Evolutionary conservation across 257 asterid species (phyloP), one percentile per base, ranked within the genome.

Genomic region (Nicotiana knightiana): DNA sequence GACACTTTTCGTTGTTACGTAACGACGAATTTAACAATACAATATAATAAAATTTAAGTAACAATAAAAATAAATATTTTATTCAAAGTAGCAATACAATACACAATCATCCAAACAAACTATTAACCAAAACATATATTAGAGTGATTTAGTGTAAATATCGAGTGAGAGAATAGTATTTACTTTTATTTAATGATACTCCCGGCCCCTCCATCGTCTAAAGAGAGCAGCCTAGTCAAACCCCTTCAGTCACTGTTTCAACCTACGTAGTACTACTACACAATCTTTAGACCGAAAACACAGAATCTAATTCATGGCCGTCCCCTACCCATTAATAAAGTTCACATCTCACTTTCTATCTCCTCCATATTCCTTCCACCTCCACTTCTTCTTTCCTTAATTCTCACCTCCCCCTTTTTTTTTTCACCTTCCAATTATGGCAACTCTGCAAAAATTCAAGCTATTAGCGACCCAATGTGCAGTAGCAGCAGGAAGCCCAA

Each of bases 401-500:
- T 79, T 70, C 30, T 11, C 85, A 18, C 75, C 82, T 3, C 62
- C 51, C 1, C 6, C 30, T 3, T 24, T 3, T 9, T 3, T 13
- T 24, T 39, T 39, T 37, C 9, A 26, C 57, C 67, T 11, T 63
- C 65, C 80, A n/a, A 32, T 5, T 18, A 4, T 93, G 98, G 90
- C 92, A 24, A 87, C 97, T 80, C 87, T 95, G 67, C 99, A 96
- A 87, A 96, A 93, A 89, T 96, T 96, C 88, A 93, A 93, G 93
- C 84, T 91, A 2, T 71, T 95, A 73, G 98, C 97, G 0, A 92
- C 91, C 1, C 97, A 91, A 66, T 94, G 98, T 79, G 93, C 94
- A 0, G 92, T 90, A 1, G 92, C 97, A 55, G 91, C 96, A 26
- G 91, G 90, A 15, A 96, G 96, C 81, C 98, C 98, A 21, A 89